Conservation (phyloP, 176 grass and related monocot genomes). For the Hsuehochloa calcarea region DNA sequence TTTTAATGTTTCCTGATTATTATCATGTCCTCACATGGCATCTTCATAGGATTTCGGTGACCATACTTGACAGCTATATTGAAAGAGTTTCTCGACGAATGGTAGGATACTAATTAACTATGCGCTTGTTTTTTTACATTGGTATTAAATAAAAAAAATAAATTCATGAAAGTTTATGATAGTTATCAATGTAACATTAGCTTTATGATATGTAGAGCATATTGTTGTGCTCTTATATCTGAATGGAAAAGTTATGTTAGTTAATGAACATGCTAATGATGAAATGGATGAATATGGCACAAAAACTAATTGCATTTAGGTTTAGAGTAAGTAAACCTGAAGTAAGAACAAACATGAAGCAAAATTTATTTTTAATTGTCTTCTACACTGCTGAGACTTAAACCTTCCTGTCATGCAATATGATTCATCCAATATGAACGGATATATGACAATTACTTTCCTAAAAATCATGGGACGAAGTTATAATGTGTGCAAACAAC, state of each 20-base stretch:
- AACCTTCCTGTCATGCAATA: not conserved
- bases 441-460: not conserved
- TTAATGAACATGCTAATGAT: constrained; percentile 6
- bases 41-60: constrained; percentile 63
- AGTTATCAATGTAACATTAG: not conserved
- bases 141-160: not conserved
- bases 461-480: not conserved
- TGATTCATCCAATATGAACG: not conserved
- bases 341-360: constrained; percentile 1
- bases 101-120: constrained; percentile 44
- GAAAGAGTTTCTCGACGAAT: constrained; percentile 84
- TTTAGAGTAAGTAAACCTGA: not conserved
- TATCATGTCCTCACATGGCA: constrained; percentile 27
- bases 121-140: not conserved
- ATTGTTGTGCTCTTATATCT: not conserved
- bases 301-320: not conserved
- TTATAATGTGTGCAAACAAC: not conserved
- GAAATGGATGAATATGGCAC: not conserved
- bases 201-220: not conserved
- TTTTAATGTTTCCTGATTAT: constrained; percentile 28
- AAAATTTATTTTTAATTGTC: not conserved
- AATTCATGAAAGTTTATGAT: constrained; percentile 5
- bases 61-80: constrained; percentile 67
- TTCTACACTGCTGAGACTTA: not conserved
- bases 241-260: constrained; percentile 9